A percentile compares a stretch with the other conserved stretches of the same genome.
These are phyloP conservation scores for Hypoxylon sp. DNA, from an alignment of 2,329 filamentous ascomycete genomes.

Conservation along the genomic window DNA sequence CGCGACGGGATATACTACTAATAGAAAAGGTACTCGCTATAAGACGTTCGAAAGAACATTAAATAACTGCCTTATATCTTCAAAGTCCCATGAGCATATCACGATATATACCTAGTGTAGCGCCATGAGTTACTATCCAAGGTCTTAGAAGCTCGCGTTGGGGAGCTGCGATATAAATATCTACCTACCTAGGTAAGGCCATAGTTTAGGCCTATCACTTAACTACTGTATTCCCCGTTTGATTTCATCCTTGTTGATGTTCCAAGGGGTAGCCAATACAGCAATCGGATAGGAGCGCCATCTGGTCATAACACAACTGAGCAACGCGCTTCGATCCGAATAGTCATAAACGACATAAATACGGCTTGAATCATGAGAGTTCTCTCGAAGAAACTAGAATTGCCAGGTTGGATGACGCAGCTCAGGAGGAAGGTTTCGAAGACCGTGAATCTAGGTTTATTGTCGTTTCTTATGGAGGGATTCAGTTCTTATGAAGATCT, in stretches of 20 bases:
- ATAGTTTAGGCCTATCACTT: background rate
- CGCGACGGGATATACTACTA: background rate
- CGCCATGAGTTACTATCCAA: background rate
- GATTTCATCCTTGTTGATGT: background rate
- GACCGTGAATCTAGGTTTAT: background rate
- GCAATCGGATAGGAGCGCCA: background rate
- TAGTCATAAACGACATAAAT: background rate
- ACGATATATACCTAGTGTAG: background rate
- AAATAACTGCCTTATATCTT: background rate
- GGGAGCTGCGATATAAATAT: background rate
- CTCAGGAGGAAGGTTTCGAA: conserved; percentile 22
- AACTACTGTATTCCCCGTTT: background rate
- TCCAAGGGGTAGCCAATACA: background rate
- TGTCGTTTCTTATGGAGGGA: background rate
- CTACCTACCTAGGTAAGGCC: background rate
- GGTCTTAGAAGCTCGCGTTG: too few relatives aligned
- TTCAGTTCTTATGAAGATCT: background rate
- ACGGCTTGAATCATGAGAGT: too few relatives aligned
- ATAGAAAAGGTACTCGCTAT: background rate
- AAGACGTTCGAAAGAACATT: background rate
- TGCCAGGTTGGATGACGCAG: conserved; percentile 14
- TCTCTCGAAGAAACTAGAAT: conserved; percentile 4
- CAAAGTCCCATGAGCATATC: background rate
- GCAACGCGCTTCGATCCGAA: background rate
- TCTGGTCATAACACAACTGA: background rate